Evolutionary conservation across 2,329 filamentous ascomycete genomes (phyloP).

Genomic region (Trichoderma koningii): DNA sequence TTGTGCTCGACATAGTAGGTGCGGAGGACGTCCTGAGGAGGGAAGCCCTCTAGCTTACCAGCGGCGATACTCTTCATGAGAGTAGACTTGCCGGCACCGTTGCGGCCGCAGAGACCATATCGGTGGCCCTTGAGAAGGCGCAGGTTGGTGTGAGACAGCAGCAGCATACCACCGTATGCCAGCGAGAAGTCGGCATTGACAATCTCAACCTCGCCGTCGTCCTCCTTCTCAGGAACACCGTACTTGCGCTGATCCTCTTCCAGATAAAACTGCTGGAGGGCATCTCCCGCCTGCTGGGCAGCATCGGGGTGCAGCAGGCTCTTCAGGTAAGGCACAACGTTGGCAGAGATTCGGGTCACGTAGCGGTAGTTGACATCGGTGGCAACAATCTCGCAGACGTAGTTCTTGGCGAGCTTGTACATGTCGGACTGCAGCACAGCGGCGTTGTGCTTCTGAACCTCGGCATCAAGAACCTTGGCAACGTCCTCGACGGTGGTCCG

Average conservation of each 20-base stretch:
- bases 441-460: conserved; percentile 71
- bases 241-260: conserved; percentile 86
- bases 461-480: conserved; percentile 69
- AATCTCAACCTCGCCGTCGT: conserved; percentile 91
- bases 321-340: conserved; percentile 74
- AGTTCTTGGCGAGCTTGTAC: conserved; percentile 68
- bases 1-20: conserved; percentile 99
- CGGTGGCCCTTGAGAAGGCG: conserved; percentile 93
- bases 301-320: conserved; percentile 65
- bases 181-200: conserved; percentile 98
- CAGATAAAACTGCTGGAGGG: conserved; percentile 75
- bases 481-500: conserved; percentile 74
- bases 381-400: conserved; percentile 80
- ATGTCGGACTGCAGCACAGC: conserved; percentile 61
- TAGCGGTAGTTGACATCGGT: conserved; percentile 86
- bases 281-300: conserved; percentile 65
- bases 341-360: conserved; percentile 68
- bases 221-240: conserved; percentile 80
- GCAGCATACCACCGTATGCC: conserved; percentile 94
- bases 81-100: conserved; percentile 98
- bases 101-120: conserved; percentile 94
- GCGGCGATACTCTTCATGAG: conserved; percentile 95
- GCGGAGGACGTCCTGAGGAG: conserved; percentile 84
- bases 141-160: conserved; percentile 94
- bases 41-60: conserved; percentile 96